A percentile compares a stretch with the other conserved stretches of the same genome.
Evolutionary conservation across 2,329 filamentous ascomycete genomes (phyloP).

Genomic region (Fusarium subtropicale): DNA sequence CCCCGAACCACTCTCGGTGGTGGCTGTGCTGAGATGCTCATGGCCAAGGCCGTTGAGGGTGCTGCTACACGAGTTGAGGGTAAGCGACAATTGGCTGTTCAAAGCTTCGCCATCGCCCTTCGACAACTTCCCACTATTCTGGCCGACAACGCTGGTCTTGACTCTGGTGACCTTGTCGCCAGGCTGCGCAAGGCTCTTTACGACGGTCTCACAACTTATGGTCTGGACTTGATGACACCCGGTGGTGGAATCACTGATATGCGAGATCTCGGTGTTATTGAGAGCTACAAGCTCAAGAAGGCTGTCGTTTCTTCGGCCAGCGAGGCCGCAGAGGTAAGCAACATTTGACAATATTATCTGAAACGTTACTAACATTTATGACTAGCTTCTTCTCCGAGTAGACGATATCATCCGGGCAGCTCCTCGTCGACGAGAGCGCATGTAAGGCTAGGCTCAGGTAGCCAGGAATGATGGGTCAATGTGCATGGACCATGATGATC

Average conservation of each 20-base stretch:
- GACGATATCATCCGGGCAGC: constrained; percentile 98
- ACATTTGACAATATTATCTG: too few species aligned
- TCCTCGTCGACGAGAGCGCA: constrained; percentile 68
- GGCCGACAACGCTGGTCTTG: constrained; percentile 95
- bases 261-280: constrained; percentile 93
- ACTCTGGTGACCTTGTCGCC: constrained; percentile 93
- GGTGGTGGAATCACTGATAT: constrained; percentile 96
- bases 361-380: constrained; percentile 36
- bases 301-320: constrained; percentile 97
- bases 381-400: constrained; percentile 87
- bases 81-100: constrained; percentile 95
- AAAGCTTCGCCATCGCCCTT: constrained; percentile 87
- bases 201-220: constrained; percentile 91
- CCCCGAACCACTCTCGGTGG: constrained; percentile 94
- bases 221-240: constrained; percentile 87
- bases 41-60: constrained; percentile 97
- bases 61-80: constrained; percentile 94
- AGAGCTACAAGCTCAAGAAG: constrained; percentile 98
- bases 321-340: constrained; percentile 91
- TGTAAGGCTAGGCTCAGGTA: constrained; percentile 48
- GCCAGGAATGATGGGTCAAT: constrained; percentile 41
- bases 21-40: constrained; percentile 97
- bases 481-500: constrained; percentile 51
- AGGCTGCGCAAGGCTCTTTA: constrained; percentile 94
- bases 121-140: constrained; percentile 96